These are phyloP conservation scores for Rasamsonia emersonii DNA, from an alignment of 2,329 filamentous ascomycete species.

Conservation along the genomic window DNA sequence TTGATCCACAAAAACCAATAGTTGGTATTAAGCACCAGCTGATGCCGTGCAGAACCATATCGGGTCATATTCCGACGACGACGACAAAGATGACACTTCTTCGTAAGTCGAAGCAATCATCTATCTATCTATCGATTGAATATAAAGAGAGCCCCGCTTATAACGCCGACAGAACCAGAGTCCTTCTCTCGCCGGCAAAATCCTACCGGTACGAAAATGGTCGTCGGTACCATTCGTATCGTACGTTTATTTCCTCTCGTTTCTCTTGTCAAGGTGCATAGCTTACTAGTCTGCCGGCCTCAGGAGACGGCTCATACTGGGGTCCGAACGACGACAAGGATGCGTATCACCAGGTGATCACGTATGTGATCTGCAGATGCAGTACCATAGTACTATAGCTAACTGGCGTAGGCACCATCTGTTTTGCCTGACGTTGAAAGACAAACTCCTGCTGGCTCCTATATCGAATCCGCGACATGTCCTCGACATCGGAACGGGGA, in stretches of 20 bases:
- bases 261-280: not conserved
- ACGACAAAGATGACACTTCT: no score
- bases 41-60: no score
- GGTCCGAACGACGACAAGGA: slow-evolving; percentile 19
- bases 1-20: no score
- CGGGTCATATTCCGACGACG: no score
- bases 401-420: slow-evolving; percentile 15
- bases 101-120: no score
- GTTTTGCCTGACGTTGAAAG: slow-evolving; percentile 17
- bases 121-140: no score
- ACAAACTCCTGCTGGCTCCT: slow-evolving; percentile 18
- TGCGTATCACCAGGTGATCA: slow-evolving; percentile 14
- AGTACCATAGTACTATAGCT: not conserved
- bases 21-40: no score
- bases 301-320: slow-evolving; percentile 20
- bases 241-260: slow-evolving; percentile 1
- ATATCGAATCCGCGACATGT: slow-evolving; percentile 19
- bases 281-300: not conserved
- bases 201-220: slow-evolving; percentile 26
- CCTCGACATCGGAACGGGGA: slow-evolving; percentile 24
- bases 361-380: slow-evolving; percentile 9
- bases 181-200: slow-evolving; percentile 18
- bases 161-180: slow-evolving; percentile 5
- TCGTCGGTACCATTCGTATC: slow-evolving; percentile 21
- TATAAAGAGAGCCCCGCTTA: no score